phyloP scores from a whole-genome alignment of 1,284 basidiomycete genomes.

The Bondarzewia mesenterica region DNA sequence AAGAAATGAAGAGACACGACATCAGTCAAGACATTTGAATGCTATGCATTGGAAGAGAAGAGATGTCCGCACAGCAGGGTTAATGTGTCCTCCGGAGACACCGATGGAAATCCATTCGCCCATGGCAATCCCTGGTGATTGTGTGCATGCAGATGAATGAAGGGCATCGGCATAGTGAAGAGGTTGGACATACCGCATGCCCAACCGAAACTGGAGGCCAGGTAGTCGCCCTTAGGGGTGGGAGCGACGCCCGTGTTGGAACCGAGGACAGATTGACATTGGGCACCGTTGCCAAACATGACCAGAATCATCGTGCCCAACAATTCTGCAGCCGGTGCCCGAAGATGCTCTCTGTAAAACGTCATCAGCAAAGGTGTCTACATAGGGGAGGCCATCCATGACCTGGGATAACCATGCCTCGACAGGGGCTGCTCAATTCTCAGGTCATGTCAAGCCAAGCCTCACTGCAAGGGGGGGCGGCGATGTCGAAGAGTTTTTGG shows the following conservation, averaged over 20 bases:
- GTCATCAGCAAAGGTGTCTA: too few relatives aligned
- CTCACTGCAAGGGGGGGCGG: too few relatives aligned
- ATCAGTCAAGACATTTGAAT: too few relatives aligned
- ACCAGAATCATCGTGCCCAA: slow-evolving; percentile 59
- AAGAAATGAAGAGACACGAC: too few relatives aligned
- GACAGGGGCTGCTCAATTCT: too few relatives aligned
- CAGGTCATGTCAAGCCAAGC: too few relatives aligned
- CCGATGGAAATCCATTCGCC: slow-evolving; percentile 62
- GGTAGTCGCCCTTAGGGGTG: slow-evolving; percentile 47
- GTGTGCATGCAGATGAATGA: neutral
- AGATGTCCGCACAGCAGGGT: slow-evolving; percentile 50
- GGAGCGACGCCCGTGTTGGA: slow-evolving; percentile 40
- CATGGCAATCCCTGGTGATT: slow-evolving; percentile 35
- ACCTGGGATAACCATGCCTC: too few relatives aligned
- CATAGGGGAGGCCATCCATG: too few relatives aligned
- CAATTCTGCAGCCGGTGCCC: slow-evolving; percentile 64
- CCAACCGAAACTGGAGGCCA: slow-evolving; percentile 62
- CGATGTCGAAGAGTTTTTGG: too few relatives aligned
- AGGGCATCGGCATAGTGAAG: neutral
- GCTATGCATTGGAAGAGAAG: too few relatives aligned
- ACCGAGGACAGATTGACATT: slow-evolving; percentile 57
- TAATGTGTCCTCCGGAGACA: slow-evolving; percentile 72
- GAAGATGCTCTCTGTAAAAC: slow-evolving; percentile 20
- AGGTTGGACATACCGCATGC: slow-evolving; percentile 37
- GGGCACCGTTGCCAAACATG: slow-evolving; percentile 56